A percentile compares a stretch with the other conserved stretches of the same genome.
phyloP scores from a whole-genome alignment of 2,329 filamentous ascomycete genomes.

The Seiridium cupressi region DNA sequence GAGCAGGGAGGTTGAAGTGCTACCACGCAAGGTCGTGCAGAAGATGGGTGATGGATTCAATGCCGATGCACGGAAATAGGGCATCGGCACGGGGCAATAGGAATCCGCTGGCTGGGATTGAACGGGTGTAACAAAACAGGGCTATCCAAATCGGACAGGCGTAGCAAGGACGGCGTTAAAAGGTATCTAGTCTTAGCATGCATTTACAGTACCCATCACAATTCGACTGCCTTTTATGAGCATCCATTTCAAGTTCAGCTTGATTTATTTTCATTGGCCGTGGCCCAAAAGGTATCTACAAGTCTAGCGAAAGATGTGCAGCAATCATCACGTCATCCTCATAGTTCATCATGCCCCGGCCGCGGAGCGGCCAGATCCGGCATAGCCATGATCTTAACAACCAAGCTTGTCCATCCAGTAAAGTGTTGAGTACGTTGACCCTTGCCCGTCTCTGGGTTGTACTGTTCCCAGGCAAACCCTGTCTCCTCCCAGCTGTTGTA shows the following conservation, averaged over 20 bases:
- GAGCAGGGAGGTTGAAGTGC: slow-evolving; percentile 34
- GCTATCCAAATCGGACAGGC: neutral
- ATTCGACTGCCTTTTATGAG: neutral
- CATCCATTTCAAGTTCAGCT: neutral
- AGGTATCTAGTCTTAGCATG: neutral
- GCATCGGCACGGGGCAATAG: neutral
- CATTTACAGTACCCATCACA: neutral
- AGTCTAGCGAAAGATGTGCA: neutral
- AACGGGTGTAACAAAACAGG: neutral
- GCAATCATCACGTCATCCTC: slow-evolving; percentile 2
- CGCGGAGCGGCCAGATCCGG: slow-evolving; percentile 54
- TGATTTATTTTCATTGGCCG: neutral
- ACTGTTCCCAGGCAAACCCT: slow-evolving; percentile 98
- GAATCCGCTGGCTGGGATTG: too few species aligned
- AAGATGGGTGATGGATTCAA: slow-evolving; percentile 23
- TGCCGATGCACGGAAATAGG: slow-evolving; percentile 16
- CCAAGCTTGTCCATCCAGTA: slow-evolving; percentile 97
- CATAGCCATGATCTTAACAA: slow-evolving; percentile 97
- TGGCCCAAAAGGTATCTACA: neutral
- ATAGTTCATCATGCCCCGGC: slow-evolving; percentile 1
- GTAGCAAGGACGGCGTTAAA: neutral
- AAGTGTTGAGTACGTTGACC: slow-evolving; percentile 98
- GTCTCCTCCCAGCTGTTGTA: slow-evolving; percentile 86
- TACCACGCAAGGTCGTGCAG: slow-evolving; percentile 23
- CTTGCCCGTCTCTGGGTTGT: slow-evolving; percentile 86